Evolutionary conservation across 768 basidiomycete genomes (phyloP), one percentile per base, ranked within the genome.

Genomic region (Psilocybe cubensis): DNA sequence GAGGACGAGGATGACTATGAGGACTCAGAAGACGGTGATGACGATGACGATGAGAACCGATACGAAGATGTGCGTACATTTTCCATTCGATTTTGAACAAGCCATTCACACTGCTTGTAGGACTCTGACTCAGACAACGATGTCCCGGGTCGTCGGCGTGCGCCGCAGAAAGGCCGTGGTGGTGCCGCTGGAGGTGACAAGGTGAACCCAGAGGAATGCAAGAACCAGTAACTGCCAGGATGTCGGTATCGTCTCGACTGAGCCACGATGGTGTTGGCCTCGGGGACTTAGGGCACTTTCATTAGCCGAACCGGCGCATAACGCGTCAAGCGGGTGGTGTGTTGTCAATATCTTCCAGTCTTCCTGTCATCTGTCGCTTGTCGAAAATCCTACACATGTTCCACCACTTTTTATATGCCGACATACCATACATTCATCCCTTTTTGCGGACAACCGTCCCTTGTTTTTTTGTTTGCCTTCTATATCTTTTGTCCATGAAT

Each of bases 181-280:
- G 72, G 73, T 11, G 56, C 33, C 12, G 62, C 68, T 28, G 74
- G 71, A 7, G 80, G 73, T 44, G 72, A 71, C 31, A 82, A 82
- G 63, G 80, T 81, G 54, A 87, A 91, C 69, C 85, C 91, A 1
- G 88, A 93, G 69, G 94, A 96, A 72, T 96, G 94, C 82, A 93
- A 94, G 79, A 90, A 94, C 71, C 93, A 95, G 87, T 95, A 57
- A 71, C 25, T 42, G 35, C 5, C 8, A 41, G 20, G 23, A 24
- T 20, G 21, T 17, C 40, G 8, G 31, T 28, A 23, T 47, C 31
- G 23, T 5, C 20, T 23, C 10, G 18, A 40, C 17, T 11, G 17
- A 24, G 51, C 3, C 25, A 21, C 10, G 9, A 23, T 25, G 23
- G 50, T 35, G 24, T 52, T 24, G 40, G 51, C 29, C 3, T 40